Evolutionary conservation across 768 basidiomycete species (phyloP).

Genomic region (Phlegmacium glaucopus): DNA sequence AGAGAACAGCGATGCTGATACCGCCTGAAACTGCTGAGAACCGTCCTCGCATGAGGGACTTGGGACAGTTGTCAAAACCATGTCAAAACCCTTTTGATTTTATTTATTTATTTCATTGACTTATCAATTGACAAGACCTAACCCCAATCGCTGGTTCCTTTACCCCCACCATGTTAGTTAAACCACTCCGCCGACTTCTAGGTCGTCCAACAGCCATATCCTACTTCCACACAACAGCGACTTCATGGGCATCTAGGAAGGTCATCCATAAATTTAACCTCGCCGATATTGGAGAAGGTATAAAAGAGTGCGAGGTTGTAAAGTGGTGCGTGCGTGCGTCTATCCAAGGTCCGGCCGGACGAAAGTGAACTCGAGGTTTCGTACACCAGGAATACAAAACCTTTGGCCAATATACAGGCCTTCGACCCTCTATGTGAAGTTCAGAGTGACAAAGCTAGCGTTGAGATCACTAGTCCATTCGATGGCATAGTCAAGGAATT

Average conservation of each 20-base stretch:
- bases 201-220: slow-evolving; percentile 22
- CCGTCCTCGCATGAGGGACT: too few relatives aligned
- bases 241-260: slow-evolving; percentile 29
- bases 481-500: slow-evolving; percentile 73
- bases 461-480: slow-evolving; percentile 87
- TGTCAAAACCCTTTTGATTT: background rate
- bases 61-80: too few relatives aligned
- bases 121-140: slow-evolving; percentile 12
- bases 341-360: slow-evolving; percentile 23
- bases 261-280: slow-evolving; percentile 63
- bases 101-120: background rate
- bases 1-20: slow-evolving; percentile 19
- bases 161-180: slow-evolving; percentile 29
- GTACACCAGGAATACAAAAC: slow-evolving; percentile 63
- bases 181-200: slow-evolving; percentile 29
- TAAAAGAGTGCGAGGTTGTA: slow-evolving; percentile 87
- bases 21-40: background rate
- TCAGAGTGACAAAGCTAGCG: slow-evolving; percentile 87
- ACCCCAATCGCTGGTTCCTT: slow-evolving; percentile 18
- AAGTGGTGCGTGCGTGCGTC: slow-evolving; percentile 63
- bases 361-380: slow-evolving; percentile 6
- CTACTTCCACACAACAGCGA: slow-evolving; percentile 31
- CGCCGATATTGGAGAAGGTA: slow-evolving; percentile 87
- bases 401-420: slow-evolving; percentile 44
- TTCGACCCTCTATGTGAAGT: slow-evolving; percentile 83